phyloP scores from a whole-genome alignment of 108 stramenopile species.

The Fragilaria radians region DNA sequence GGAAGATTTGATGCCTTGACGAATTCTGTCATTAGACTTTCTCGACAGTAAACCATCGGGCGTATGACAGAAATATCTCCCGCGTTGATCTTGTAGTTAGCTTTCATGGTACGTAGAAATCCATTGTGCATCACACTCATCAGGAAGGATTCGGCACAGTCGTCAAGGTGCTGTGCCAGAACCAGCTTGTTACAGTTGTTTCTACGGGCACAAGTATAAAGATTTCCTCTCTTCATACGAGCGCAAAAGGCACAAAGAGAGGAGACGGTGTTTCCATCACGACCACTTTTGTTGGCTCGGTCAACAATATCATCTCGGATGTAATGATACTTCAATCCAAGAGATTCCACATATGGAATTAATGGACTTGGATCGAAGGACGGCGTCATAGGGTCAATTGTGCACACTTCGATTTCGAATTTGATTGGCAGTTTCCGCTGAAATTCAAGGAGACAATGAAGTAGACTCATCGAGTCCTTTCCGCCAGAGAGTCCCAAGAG shows the following conservation, averaged over 20 bases:
- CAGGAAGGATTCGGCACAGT: conserved; percentile 95
- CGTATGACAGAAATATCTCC: conserved; percentile 94
- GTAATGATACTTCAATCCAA: conserved; percentile 97
- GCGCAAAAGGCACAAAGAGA: conserved; percentile 96
- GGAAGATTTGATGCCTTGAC: conserved; percentile 80
- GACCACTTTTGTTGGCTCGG: conserved; percentile 69
- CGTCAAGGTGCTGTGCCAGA: conserved; percentile 96
- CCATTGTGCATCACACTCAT: conserved; percentile 99
- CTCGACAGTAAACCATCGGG: conserved; percentile 92
- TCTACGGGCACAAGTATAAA: conserved; percentile 85
- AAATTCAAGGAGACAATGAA: conserved; percentile 90
- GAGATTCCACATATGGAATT: conserved; percentile 90
- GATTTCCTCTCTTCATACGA: conserved; percentile 96
- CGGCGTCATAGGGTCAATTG: conserved; percentile 95
- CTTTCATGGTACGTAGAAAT: conserved; percentile 95
- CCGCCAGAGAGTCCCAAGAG: conserved; percentile 95
- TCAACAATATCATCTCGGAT: conserved; percentile 89
- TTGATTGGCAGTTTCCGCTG: conserved; percentile 81
- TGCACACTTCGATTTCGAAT: conserved; percentile 93
- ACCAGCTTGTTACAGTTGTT: conserved; percentile 94
- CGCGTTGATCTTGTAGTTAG: conserved; percentile 91
- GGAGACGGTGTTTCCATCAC: conserved; percentile 82
- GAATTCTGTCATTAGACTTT: conserved; percentile 90
- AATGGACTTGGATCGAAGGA: conserved; percentile 96
- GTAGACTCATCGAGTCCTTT: conserved; percentile 92